Percentiles rank a stretch among this genome's conserved stretches.
phyloP scores from a whole-genome alignment of 2,329 filamentous ascomycete genomes.

The Penicillium sclerotiorum region DNA sequence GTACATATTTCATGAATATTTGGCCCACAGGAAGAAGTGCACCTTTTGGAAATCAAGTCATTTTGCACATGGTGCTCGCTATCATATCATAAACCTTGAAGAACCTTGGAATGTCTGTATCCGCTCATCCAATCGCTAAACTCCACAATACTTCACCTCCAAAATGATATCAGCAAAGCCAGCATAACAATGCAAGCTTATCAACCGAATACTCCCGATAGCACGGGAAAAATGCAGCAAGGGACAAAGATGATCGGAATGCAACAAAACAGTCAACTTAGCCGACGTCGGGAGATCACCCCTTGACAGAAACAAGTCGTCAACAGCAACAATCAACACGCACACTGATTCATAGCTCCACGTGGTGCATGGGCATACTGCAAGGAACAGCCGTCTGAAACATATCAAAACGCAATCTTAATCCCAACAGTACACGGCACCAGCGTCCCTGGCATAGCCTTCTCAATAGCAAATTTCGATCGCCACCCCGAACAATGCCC shows the following conservation, averaged over 20 bases:
- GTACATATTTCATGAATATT: too few species aligned
- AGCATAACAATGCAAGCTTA: not conserved
- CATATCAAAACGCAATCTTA: constrained; percentile 29
- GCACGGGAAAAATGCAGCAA: constrained; percentile 20
- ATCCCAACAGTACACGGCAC: constrained; percentile 56
- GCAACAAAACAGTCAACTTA: constrained; percentile 8
- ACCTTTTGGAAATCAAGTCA: too few species aligned
- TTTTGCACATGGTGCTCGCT: too few species aligned
- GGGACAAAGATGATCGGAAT: constrained; percentile 13
- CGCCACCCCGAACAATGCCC: constrained; percentile 61
- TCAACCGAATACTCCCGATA: constrained; percentile 16
- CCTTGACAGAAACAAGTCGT: constrained; percentile 19
- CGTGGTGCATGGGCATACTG: constrained; percentile 17
- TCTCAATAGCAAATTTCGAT: constrained; percentile 57
- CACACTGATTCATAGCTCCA: constrained; percentile 8
- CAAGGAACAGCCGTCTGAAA: constrained; percentile 13
- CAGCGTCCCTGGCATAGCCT: constrained; percentile 52
- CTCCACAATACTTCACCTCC: not conserved
- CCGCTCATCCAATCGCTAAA: too few species aligned
- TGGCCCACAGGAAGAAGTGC: too few species aligned
- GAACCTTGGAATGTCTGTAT: too few species aligned
- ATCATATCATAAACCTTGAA: too few species aligned
- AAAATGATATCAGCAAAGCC: not conserved
- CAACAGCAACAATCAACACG: constrained; percentile 17
- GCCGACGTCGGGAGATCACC: constrained; percentile 14